Percentiles rank a stretch among this genome's conserved stretches.
Evolutionary conservation across 176 grass and related monocot species (phyloP).

Genomic region (Oryza coarctata): DNA sequence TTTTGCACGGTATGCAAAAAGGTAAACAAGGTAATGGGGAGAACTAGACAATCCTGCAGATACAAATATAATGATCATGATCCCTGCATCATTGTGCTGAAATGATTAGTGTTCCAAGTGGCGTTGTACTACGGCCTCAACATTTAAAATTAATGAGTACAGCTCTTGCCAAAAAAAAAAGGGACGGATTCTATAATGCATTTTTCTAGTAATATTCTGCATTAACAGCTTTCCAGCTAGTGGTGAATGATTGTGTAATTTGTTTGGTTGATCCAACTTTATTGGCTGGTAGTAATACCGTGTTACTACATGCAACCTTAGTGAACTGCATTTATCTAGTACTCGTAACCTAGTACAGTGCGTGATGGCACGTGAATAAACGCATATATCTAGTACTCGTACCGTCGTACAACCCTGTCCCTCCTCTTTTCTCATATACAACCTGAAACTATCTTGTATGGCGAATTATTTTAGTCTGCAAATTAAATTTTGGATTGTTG

Average conservation of each 20-base stretch:
- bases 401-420: too few species aligned
- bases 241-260: not conserved
- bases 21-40: too few species aligned
- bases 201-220: not conserved
- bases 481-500: too few species aligned
- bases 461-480: too few species aligned
- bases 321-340: not conserved
- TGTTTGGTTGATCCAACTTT: not conserved
- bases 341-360: not conserved
- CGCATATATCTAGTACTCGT: not conserved
- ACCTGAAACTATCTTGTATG: too few species aligned
- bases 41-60: not conserved
- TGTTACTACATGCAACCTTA: not conserved
- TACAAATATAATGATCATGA: conserved; percentile 1
- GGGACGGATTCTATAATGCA: not conserved
- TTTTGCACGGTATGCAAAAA: not conserved
- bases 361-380: not conserved
- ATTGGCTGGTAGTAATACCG: not conserved
- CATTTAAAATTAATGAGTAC: conserved; percentile 10
- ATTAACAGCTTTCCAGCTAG: not conserved
- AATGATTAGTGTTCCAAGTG: conserved; percentile 25
- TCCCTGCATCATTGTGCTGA: conserved; percentile 14
- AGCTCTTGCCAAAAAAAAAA: not conserved
- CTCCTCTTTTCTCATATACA: too few species aligned
- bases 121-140: not conserved